Evolutionary conservation across 371 early-diverging fungal species (phyloP).

Genomic region (Cokeromyces recurvatus): DNA sequence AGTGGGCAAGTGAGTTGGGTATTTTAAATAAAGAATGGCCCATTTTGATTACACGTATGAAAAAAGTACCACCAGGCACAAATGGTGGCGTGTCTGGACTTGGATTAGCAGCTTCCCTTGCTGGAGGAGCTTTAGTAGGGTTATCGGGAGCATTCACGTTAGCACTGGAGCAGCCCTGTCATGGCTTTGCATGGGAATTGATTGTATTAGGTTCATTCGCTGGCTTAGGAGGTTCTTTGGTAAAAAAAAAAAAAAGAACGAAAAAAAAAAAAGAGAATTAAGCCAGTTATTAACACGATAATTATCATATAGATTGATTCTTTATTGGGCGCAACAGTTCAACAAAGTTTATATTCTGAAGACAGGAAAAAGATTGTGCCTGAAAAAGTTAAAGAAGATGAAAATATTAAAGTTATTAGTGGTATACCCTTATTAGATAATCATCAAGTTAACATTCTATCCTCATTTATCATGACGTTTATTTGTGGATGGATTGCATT

Average conservation of each 20-base stretch:
- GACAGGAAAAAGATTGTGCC: constrained; percentile 51
- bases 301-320: constrained; percentile 63
- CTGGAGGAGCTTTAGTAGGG: constrained; percentile 76
- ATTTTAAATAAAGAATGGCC: constrained; percentile 72
- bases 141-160: constrained; percentile 53
- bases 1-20: constrained; percentile 88
- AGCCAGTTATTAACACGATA: neutral
- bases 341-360: constrained; percentile 66
- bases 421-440: constrained; percentile 74
- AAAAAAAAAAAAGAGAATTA: too few relatives aligned
- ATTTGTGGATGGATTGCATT: constrained; percentile 9
- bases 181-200: constrained; percentile 33
- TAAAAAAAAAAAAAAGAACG: constrained; percentile 26
- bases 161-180: constrained; percentile 39
- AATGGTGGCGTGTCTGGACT: constrained; percentile 77
- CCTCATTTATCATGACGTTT: constrained; percentile 10
- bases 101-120: constrained; percentile 62
- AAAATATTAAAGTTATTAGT: constrained; percentile 44
- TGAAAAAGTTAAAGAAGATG: constrained; percentile 27
- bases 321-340: constrained; percentile 78
- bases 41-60: constrained; percentile 66
- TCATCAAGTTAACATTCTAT: constrained; percentile 57
- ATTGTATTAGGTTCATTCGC: constrained; percentile 50
- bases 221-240: constrained; percentile 73
- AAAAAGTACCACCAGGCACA: constrained; percentile 81